Percentiles rank a stretch among this genome's conserved stretches.
These are phyloP conservation scores for Paraconiothyrium brasiliense DNA, from an alignment of 2,329 filamentous ascomycete genomes.

Conservation along the genomic window DNA sequence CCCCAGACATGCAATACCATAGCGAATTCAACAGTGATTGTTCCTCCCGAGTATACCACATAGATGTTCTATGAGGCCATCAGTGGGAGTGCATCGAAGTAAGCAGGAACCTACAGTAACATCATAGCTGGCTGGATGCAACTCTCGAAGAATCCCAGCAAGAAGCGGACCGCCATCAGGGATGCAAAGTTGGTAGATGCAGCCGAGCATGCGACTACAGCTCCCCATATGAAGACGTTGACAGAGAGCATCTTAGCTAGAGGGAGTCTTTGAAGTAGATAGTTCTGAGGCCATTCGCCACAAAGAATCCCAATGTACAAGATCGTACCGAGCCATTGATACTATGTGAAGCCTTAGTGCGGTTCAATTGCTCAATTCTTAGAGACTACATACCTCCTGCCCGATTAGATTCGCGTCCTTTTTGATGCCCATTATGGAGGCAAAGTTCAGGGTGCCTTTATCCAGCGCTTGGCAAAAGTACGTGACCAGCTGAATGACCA, in stretches of 20 bases:
- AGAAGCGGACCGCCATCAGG: constrained; percentile 35
- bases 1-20: constrained; percentile 49
- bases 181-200: constrained; percentile 37
- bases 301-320: constrained; percentile 54
- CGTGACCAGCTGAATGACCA: constrained; percentile 25
- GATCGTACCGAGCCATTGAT: constrained; percentile 69
- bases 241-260: constrained; percentile 32
- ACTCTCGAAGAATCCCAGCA: constrained; percentile 44
- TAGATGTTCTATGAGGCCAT: constrained; percentile 26
- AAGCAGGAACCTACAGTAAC: constrained; percentile 14
- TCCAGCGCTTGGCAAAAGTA: constrained; percentile 47
- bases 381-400: too few species aligned
- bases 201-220: constrained; percentile 37
- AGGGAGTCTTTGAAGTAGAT: constrained; percentile 24
- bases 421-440: constrained; percentile 18
- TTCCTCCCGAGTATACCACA: constrained; percentile 39
- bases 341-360: constrained; percentile 38
- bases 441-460: constrained; percentile 47
- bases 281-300: constrained; percentile 28
- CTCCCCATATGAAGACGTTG: constrained; percentile 43
- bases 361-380: constrained; percentile 37
- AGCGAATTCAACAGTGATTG: constrained; percentile 30
- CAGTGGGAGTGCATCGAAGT: constrained; percentile 18
- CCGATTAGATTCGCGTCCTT: too few species aligned
- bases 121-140: constrained; percentile 45